Percentiles rank a stretch among this genome's conserved stretches.
These are phyloP conservation scores for Penicillium sp. DNA, from an alignment of 2,329 filamentous ascomycete genomes.

Conservation along the genomic window DNA sequence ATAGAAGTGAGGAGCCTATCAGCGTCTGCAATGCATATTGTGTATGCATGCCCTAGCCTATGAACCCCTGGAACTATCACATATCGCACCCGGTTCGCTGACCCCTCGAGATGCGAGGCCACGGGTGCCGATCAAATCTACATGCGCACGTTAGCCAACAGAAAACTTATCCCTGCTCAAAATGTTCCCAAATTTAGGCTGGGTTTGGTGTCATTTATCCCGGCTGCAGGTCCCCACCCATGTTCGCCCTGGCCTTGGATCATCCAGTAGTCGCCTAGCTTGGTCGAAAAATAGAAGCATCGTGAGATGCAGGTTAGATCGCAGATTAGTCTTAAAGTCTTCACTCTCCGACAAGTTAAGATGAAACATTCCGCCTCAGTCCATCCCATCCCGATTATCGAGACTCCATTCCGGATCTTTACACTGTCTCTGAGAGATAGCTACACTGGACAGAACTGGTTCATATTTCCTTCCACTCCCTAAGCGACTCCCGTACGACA, in stretches of 20 bases:
- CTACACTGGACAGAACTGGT: no score
- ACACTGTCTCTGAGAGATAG: background rate
- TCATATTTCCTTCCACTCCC: background rate
- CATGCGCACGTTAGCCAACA: background rate
- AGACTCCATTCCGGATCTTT: background rate
- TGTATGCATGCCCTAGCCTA: background rate
- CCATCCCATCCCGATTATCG: background rate
- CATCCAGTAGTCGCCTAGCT: background rate
- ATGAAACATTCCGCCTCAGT: conserved; percentile 2
- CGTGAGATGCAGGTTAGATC: background rate
- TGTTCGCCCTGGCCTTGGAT: conserved; percentile 2
- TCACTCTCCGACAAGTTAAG: conserved; percentile 1
- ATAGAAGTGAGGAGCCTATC: background rate
- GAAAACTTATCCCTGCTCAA: background rate
- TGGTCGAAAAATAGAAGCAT: conserved; percentile 9
- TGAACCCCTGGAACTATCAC: background rate
- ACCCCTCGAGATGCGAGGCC: background rate
- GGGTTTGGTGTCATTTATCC: conserved; percentile 4
- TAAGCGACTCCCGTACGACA: background rate
- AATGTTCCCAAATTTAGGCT: conserved; percentile 8
- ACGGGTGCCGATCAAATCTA: background rate
- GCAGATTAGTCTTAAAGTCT: conserved; percentile 4
- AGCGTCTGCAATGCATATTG: background rate
- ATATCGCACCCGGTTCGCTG: background rate
- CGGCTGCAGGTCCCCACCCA: conserved; percentile 5